Evolutionary conservation across 805 yeast species (phyloP).

Genomic region (Candida ascalaphidarum): DNA sequence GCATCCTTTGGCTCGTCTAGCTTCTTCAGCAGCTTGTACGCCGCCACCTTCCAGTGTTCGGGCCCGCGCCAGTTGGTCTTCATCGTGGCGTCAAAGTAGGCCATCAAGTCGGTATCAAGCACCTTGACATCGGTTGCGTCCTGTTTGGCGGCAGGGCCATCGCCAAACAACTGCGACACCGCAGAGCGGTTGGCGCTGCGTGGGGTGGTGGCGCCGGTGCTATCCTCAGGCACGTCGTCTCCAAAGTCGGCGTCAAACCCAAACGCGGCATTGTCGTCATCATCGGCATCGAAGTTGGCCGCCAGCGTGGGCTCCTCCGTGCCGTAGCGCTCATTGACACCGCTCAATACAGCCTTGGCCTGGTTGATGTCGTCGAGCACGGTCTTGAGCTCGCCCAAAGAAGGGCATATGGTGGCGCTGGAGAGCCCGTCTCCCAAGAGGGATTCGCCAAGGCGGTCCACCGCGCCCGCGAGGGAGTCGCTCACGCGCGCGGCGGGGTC

Average conservation of each 20-base stretch:
- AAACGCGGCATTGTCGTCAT: slow-evolving; percentile 9
- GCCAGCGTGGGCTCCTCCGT: slow-evolving; percentile 6
- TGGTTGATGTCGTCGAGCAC: slow-evolving; percentile 49
- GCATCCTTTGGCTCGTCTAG: slow-evolving; percentile 6
- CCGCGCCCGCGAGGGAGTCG: no score
- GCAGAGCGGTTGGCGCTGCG: slow-evolving; percentile 6
- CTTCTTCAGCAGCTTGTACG: slow-evolving; percentile 38
- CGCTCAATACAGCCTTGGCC: slow-evolving; percentile 37
- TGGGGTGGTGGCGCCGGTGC: slow-evolving; percentile 1
- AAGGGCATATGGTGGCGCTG: slow-evolving; percentile 54
- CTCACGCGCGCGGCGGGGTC: slow-evolving; percentile 1
- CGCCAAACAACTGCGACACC: slow-evolving; percentile 6
- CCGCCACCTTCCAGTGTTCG: slow-evolving; percentile 81
- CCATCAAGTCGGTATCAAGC: slow-evolving; percentile 59
- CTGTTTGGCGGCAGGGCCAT: slow-evolving; percentile 4
- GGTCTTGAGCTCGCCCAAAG: slow-evolving; percentile 50
- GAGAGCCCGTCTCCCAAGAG: slow-evolving; percentile 15
- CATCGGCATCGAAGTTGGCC: background rate
- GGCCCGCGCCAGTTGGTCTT: slow-evolving; percentile 80
- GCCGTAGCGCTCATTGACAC: slow-evolving; percentile 28
- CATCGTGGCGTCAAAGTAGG: slow-evolving; percentile 71
- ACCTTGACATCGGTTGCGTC: slow-evolving; percentile 12
- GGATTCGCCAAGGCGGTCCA: slow-evolving; percentile 8
- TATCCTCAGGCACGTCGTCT: slow-evolving; percentile 4
- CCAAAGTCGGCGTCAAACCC: slow-evolving; percentile 10